Percentiles rank a stretch among this genome's conserved stretches.
phyloP scores from a whole-genome alignment of 768 basidiomycete genomes.

The Mycena belliarum region DNA sequence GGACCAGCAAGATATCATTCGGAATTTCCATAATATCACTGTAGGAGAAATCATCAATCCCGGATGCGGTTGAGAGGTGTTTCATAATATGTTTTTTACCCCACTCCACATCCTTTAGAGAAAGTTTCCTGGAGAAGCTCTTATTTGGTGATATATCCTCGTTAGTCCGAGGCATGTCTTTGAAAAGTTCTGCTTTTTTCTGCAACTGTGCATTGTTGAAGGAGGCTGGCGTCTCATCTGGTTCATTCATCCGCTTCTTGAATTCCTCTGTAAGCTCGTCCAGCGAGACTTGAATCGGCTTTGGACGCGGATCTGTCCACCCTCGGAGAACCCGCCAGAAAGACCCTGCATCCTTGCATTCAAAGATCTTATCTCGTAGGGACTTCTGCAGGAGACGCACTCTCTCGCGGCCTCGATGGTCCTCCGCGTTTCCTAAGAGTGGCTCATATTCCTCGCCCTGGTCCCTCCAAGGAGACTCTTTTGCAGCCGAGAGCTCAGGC shows the following conservation, averaged over 20 bases:
- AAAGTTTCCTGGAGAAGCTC: neutral
- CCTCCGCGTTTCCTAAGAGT: neutral
- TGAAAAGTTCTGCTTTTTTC: neutral
- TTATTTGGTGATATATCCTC: constrained; percentile 2
- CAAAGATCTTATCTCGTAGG: constrained; percentile 7
- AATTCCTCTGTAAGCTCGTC: constrained; percentile 1
- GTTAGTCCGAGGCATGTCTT: neutral
- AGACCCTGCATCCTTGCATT: constrained; percentile 3
- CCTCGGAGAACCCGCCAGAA: constrained; percentile 8
- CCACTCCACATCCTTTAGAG: neutral
- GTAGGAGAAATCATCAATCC: neutral
- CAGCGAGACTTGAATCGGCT: neutral
- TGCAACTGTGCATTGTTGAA: constrained; percentile 3
- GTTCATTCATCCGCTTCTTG: neutral
- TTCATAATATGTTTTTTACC: neutral
- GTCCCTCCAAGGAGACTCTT: neutral
- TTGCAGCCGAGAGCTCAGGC: neutral
- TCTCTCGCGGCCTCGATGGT: neutral
- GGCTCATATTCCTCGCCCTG: neutral
- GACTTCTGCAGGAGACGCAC: neutral
- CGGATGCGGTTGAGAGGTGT: neutral
- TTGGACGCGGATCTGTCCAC: constrained; percentile 4
- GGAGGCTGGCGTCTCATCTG: neutral
- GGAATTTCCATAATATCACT: neutral
- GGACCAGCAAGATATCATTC: neutral